phyloP scores from a whole-genome alignment of 1,284 basidiomycete species.

The Omphalotus olearius region DNA sequence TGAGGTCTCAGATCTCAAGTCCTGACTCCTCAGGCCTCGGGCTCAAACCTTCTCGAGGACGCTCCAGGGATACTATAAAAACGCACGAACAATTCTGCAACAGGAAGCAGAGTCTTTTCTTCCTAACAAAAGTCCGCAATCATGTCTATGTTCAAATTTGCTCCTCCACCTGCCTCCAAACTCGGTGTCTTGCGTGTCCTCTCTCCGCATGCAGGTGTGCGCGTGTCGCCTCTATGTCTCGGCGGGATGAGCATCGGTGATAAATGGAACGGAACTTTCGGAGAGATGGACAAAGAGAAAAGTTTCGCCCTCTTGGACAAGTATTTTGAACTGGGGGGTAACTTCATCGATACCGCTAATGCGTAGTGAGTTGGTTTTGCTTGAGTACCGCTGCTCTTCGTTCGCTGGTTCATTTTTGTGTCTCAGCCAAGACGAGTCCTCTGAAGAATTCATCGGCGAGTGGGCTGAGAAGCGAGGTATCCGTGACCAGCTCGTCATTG shows the following conservation, averaged over 20 bases:
- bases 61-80: too few relatives aligned
- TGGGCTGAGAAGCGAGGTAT: conserved; percentile 8
- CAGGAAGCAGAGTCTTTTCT: too few relatives aligned
- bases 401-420: neutral
- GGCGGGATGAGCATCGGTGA: conserved; percentile 48
- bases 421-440: conserved; percentile 1
- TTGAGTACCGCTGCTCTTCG: neutral
- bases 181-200: conserved; percentile 40
- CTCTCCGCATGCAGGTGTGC: conserved; percentile 33
- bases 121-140: conserved; percentile 16
- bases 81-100: too few relatives aligned
- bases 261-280: conserved; percentile 31
- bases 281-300: conserved; percentile 17
- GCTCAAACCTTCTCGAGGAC: too few relatives aligned
- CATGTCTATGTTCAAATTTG: conserved; percentile 7
- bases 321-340: conserved; percentile 10
- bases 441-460: conserved; percentile 7
- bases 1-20: too few relatives aligned
- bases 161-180: conserved; percentile 15
- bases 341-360: conserved; percentile 16
- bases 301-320: conserved; percentile 33
- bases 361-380: conserved; percentile 7
- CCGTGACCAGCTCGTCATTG: conserved; percentile 6
- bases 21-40: too few relatives aligned
- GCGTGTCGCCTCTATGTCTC: conserved; percentile 43